Conservation (phyloP, 306 rosid genomes). For the Gastrolobium bilobum region DNA sequence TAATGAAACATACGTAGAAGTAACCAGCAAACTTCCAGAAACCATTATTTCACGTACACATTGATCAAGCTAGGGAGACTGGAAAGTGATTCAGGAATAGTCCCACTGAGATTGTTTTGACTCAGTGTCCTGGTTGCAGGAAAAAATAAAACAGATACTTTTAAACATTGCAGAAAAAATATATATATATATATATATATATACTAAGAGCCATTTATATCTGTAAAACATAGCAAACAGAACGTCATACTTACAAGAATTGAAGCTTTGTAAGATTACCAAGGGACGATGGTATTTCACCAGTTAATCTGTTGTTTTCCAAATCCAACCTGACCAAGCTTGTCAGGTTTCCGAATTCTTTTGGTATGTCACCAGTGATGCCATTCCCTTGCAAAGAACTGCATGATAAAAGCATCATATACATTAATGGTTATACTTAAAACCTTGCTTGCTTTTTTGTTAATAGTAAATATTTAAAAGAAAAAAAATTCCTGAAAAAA, state of each 20-base stretch:
- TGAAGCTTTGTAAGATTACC: slow-evolving; percentile 82
- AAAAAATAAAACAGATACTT: slow-evolving; percentile 36
- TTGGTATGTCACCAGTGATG: slow-evolving; percentile 80
- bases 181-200: neutral
- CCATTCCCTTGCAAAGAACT: slow-evolving; percentile 90
- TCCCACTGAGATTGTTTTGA: slow-evolving; percentile 81
- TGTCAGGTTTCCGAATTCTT: slow-evolving; percentile 81
- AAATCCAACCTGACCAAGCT: slow-evolving; percentile 81
- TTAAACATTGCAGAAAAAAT: slow-evolving; percentile 42
- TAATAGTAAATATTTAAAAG: slow-evolving; percentile 32
- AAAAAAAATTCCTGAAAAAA: slow-evolving; percentile 11
- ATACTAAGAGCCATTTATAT: slow-evolving; percentile 31
- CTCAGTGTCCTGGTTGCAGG: slow-evolving; percentile 78
- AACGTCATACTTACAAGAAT: slow-evolving; percentile 79
- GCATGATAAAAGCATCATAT: slow-evolving; percentile 49
- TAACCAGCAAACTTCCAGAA: slow-evolving; percentile 41
- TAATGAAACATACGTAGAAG: slow-evolving; percentile 17
- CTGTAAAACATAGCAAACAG: slow-evolving; percentile 30
- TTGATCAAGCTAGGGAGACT: slow-evolving; percentile 66
- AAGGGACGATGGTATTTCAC: slow-evolving; percentile 87
- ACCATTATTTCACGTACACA: slow-evolving; percentile 70
- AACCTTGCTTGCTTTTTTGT: neutral
- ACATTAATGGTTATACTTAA: slow-evolving; percentile 33
- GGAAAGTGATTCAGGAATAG: slow-evolving; percentile 83
- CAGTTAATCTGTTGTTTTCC: slow-evolving; percentile 75